phyloP scores from a whole-genome alignment of 805 yeast species.

The Candida ortonii region DNA sequence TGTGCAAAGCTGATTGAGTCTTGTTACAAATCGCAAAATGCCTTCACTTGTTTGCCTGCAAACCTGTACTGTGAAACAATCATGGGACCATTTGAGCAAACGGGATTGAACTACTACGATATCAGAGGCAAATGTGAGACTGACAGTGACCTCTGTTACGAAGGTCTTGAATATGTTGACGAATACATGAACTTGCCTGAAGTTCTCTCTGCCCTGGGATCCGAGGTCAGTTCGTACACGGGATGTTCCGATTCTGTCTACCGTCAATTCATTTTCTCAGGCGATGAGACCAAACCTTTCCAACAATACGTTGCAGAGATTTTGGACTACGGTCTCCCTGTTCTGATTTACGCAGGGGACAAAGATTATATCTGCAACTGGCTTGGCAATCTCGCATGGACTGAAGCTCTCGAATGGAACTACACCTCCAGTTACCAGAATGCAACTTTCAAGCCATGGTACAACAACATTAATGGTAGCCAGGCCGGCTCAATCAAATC shows the following conservation, averaged over 20 bases:
- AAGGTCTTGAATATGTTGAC: conserved; percentile 71
- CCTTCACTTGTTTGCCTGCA: conserved; percentile 90
- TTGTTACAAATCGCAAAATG: conserved; percentile 73
- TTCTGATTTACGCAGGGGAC: conserved; percentile 91
- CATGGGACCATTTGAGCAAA: conserved; percentile 74
- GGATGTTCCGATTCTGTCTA: conserved; percentile 77
- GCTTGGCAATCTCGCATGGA: conserved; percentile 92
- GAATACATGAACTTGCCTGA: conserved; percentile 71
- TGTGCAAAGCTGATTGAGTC: conserved; percentile 72
- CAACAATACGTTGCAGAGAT: conserved; percentile 70
- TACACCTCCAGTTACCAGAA: conserved; percentile 14
- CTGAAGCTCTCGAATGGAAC: conserved; percentile 57
- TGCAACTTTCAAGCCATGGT: conserved; percentile 24
- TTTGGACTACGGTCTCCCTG: conserved; percentile 73
- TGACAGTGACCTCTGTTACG: conserved; percentile 69
- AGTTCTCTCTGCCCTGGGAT: conserved; percentile 83
- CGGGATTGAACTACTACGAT: conserved; percentile 92
- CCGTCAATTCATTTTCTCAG: conserved; percentile 77
- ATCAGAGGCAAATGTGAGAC: conserved; percentile 74
- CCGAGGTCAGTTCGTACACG: conserved; percentile 75
- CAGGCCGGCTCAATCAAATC: conserved; percentile 39
- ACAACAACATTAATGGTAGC: conserved; percentile 27
- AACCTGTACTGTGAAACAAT: conserved; percentile 83
- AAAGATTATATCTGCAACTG: conserved; percentile 96
- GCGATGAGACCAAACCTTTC: conserved; percentile 92